Base-by-base conservation (phyloP, 2,329 filamentous ascomycete genomes). In the Penicillium sp. region DNA sequence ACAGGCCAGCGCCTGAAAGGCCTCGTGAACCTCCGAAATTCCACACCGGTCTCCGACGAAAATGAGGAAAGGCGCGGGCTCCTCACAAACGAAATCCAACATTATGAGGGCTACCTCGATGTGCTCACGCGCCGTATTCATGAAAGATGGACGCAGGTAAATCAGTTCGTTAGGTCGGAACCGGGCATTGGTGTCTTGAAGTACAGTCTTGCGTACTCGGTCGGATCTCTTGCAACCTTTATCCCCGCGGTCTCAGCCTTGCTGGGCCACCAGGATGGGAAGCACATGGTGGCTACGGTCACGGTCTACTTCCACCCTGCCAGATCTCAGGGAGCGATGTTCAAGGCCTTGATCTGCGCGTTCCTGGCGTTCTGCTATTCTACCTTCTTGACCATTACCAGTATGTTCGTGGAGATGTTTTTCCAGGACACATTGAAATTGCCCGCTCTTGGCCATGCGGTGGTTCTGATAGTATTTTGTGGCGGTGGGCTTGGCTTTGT, bases 281-380 rank as follows among this genome's bases (percentile, higher is more conserved):
- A 97, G 69, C 93, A 97, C 73, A 87, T 96, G 68, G 91, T 96
- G 49, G 91, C 91, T 32, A 97, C 93, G 2, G 85, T 97, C 55
- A 95, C 91, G 0, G 92, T 97, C 12, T 97, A 96, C 68, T 97
- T 97, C 67, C 91, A 97, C 71, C 91, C 93, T 5, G 90, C 91
- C 6, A 82, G 93, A 55, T 90, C 90, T 18, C 84, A 87, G 27
- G 93, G 93, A 1, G 94, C 89, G 61, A 96, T 97, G 91, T 82
- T 90, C 55, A 90, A 96, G 73, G 92, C 91, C 3, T 83, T 88
- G 12, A 75, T 92, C 34, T 85, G 94, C 55, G 90, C 90, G 6
- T 75, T 89, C 37, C 79, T 88, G 34, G 92, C 91, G 2, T 90
- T 96, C 57, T 74, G 86, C 37, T 97, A 96, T 69, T 87, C 88